These are phyloP conservation scores for Mortierella sp. DNA, from an alignment of 371 early-diverging fungal species.

Conservation along the genomic window DNA sequence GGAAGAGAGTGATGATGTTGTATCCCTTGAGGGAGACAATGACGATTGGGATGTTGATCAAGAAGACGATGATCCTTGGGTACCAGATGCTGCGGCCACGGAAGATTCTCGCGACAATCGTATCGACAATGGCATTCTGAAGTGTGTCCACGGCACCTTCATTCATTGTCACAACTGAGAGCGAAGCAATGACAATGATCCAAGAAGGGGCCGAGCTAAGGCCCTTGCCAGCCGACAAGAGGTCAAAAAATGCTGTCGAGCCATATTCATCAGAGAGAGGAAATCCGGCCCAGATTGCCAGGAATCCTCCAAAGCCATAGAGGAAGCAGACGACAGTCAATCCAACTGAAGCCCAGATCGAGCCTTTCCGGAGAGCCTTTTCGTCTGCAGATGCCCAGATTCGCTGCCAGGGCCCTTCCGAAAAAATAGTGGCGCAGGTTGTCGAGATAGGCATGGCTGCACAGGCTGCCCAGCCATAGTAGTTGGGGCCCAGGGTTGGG, in stretches of 20 bases:
- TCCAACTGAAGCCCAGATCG: slow-evolving; percentile 40
- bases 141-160: slow-evolving; percentile 62
- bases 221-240: slow-evolving; percentile 42
- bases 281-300: slow-evolving; percentile 56
- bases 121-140: slow-evolving; percentile 60
- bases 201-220: slow-evolving; percentile 27
- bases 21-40: slow-evolving; percentile 41
- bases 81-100: slow-evolving; percentile 36
- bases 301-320: slow-evolving; percentile 61
- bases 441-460: slow-evolving; percentile 56
- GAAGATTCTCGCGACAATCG: slow-evolving; percentile 50
- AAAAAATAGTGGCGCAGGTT: slow-evolving; percentile 57
- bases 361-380: slow-evolving; percentile 51
- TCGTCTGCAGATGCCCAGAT: slow-evolving; percentile 63
- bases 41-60: slow-evolving; percentile 60
- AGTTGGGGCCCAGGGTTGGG: slow-evolving; percentile 47
- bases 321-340: slow-evolving; percentile 54
- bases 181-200: slow-evolving; percentile 51
- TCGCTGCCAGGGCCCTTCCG: slow-evolving; percentile 64
- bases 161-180: slow-evolving; percentile 51
- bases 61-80: slow-evolving; percentile 49
- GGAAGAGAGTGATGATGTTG: slow-evolving; percentile 53
- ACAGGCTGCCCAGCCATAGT: slow-evolving; percentile 53
- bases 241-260: slow-evolving; percentile 51
- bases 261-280: slow-evolving; percentile 22